Evolutionary conservation across 495 filamentous ascomycete genomes (phyloP), one percentile per base, ranked within the genome.

Genomic region (Neurospora sublineolata): DNA sequence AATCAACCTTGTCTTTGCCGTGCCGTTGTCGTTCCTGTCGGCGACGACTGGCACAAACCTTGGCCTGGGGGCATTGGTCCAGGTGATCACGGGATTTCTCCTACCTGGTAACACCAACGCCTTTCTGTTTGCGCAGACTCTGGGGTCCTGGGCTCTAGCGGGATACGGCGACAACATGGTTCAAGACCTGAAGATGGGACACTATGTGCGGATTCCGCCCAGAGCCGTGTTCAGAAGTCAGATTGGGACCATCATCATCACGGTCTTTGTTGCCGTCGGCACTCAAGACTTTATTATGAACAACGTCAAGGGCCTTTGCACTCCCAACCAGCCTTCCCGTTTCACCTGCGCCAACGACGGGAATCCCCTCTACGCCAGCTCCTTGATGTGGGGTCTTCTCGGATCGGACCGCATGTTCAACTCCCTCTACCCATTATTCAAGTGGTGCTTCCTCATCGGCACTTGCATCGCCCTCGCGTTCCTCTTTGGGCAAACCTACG

Each of bases 401-500:
- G 81, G 83, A 2, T 79, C 79, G 18, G 72, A 79, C 33, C 74
- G 78, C 36, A 82, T 82, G 78, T 82, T 82, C 76, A 76, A 79
- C 71, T 68, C 72, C 5, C 44, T 80, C 37, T 79, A 80, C 72
- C 79, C 80, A n/a, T 69, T 80, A 37, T 76, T 82, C 71, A 80
- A 80, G 72, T 82, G 79, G 79, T 82, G 79, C 37, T 82, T 82
- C 75, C 74, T 82, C 27, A 80, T 82, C 44, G 80, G 80, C 11
- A 64, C 72, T n/a, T 74, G 60, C 67, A 75, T 82, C 37, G 77
- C 80, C 37, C 4, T 79, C 7, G 40, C 79, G 14, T 80, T 80
- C 36, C 75, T 80, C 0, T 69, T 72, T 46, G 77, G 77, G 4
- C 79, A 81, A 71, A 73, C 74, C 10, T 68, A 60, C 38, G 80